Evolutionary conservation across 129 eudicot species (phyloP), one percentile per base, ranked within the genome.

Genomic region (Chrysanthemum makinoi): DNA sequence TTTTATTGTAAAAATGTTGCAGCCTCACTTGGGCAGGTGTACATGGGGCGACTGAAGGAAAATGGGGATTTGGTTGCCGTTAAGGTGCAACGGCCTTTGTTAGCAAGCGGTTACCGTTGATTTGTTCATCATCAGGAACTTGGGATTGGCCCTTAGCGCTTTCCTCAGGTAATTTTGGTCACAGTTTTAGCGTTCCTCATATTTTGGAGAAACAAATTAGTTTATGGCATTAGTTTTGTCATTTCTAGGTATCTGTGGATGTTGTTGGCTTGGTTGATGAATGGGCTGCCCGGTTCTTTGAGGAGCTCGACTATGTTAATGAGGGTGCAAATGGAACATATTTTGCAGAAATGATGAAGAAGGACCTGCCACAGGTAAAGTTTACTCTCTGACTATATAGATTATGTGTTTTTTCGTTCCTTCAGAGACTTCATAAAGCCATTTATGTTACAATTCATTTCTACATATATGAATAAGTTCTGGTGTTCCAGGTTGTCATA

Each of bases 271-370:
- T 95, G 86, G 99, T 95, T 47, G 99, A 95, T 74, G 99, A 95
- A 78, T 95, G 99, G 99, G 99, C 99, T 69, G 99, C 99, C 10
- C 97, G 99, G 46, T 95, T 95, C 80, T 95, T 95, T 83, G 99
- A 95, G 84, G 99, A 95, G 82, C 99, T 95, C 70, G 99, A 95
- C 83, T 95, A 95, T 88, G 78, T 95, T 65, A 95, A 90, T 39
- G 99, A 95, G 80, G 99, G 99, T 35, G 96, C 90, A 84, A 95
- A 95, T 75, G 99, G 99, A 74, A 90, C 91, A 30, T 44, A 75
- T 16, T 95, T 95, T 83, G 99, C 99, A 59, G 97, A 95, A 76
- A 95, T 95, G 99, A 88, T 95, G 99, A 88, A 81, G 75, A 88
- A 95, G 76, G 99, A 95, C 75, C 94, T 95, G 46, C 99, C 99